A percentile compares a stretch with the other conserved stretches of the same genome.
These are phyloP conservation scores for Chlorella variabilis DNA, from an alignment of 163 green algal species.

Conservation along the genomic window DNA sequence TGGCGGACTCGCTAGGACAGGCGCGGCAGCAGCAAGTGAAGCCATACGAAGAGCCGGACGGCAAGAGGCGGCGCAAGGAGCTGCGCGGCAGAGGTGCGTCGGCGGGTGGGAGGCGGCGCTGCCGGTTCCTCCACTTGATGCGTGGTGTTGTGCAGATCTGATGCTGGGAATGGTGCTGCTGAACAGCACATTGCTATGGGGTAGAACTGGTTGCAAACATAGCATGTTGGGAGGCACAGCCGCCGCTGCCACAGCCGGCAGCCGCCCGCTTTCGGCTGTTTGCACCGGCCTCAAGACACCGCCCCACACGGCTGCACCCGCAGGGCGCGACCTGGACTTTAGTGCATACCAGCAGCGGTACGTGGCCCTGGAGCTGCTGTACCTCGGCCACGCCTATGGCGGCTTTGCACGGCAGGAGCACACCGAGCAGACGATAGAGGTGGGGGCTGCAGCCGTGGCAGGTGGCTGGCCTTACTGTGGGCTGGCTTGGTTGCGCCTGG, in stretches of 20 bases:
- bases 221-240: too few relatives aligned
- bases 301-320: neutral
- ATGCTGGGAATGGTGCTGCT: too few relatives aligned
- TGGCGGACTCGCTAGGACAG: neutral
- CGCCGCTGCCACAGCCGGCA: too few relatives aligned
- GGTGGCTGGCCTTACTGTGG: neutral
- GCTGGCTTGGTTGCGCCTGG: neutral
- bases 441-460: too few relatives aligned
- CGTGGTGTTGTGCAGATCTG: too few relatives aligned
- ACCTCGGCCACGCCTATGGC: conserved; percentile 84
- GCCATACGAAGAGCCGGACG: neutral
- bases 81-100: neutral
- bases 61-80: conserved; percentile 18
- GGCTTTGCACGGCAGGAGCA: conserved; percentile 81
- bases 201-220: too few relatives aligned
- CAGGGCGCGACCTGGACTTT: conserved; percentile 48
- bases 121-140: neutral
- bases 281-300: too few relatives aligned
- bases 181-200: too few relatives aligned
- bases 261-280: too few relatives aligned
- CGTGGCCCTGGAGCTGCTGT: conserved; percentile 88
- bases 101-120: neutral
- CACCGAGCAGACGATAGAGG: conserved; percentile 42
- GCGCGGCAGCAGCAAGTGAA: neutral
- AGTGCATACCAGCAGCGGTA: conserved; percentile 66